Conservation (phyloP, 495 filamentous ascomycete genomes). For the Penicillium odoratum region DNA sequence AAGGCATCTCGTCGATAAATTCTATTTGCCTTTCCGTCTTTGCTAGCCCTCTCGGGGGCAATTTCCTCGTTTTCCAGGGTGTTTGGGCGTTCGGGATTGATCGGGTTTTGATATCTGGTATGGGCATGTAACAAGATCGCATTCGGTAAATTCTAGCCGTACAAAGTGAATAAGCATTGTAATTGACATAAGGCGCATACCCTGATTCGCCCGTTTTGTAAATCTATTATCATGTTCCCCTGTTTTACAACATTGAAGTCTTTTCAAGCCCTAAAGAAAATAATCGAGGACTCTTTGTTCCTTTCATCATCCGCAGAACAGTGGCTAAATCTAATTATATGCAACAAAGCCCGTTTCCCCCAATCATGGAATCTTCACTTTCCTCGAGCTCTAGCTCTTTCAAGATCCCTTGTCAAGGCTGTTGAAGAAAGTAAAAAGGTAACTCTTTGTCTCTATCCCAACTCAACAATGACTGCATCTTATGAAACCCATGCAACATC, state of each 20-base stretch:
- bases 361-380: too few relatives aligned
- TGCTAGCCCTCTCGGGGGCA: background rate
- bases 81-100: conserved; percentile 22
- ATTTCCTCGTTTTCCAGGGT: conserved; percentile 9
- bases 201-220: background rate
- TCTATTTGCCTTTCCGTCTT: conserved; percentile 1
- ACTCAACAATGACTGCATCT: too few relatives aligned
- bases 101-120: conserved; percentile 15
- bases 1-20: conserved; percentile 13
- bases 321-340: too few relatives aligned
- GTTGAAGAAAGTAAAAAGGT: too few relatives aligned
- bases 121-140: conserved; percentile 21
- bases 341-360: too few relatives aligned
- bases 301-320: too few relatives aligned
- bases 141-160: conserved; percentile 9
- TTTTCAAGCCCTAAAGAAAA: background rate
- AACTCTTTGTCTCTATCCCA: too few relatives aligned
- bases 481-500: too few relatives aligned
- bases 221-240: background rate
- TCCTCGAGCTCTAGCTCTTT: too few relatives aligned
- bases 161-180: conserved; percentile 5
- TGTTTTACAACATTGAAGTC: too few relatives aligned
- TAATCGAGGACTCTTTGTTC: too few relatives aligned
- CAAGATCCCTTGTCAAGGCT: too few relatives aligned
- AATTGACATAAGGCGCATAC: conserved; percentile 1